Evolutionary conservation across 306 rosid genomes (phyloP), one percentile per base, ranked within the genome.

Genomic region (Hippophae rhamnoides): DNA sequence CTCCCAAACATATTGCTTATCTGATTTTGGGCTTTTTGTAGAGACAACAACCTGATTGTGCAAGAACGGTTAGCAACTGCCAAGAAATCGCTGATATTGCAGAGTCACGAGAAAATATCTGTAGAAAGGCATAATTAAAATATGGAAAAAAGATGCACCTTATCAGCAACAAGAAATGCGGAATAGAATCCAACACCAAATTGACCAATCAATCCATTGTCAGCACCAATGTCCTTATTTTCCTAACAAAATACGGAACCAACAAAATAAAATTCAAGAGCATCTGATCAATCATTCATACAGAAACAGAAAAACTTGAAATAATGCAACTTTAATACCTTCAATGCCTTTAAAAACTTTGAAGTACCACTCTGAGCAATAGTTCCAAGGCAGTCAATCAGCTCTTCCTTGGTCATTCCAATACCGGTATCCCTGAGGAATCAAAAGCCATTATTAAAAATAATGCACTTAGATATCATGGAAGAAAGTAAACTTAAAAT

Each of bases 281-380:
- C 54, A 57, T 6, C 38, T 18, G 31, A 8, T 6, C 11, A 54
- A 56, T 5, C 46, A 41, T 9, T 50, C 14, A 13, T 48, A 41
- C 13, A 8, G 13, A 49, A 57, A 13, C 46, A 47, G 31, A 14
- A 9, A 56, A 13, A 10, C 11, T 41, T 42, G 52, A 47, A 13
- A 13, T 14, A 58, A 63, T 63, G 62, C 41, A 11, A 13, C 18
- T 9, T 6, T 26, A 6, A 10, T 64, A 93, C 99, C 99, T 93
- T 93, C 10, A 93, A 76, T 3, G 99, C 99, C 67, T 84, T 88
- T 69, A 93, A 77, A 78, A 88, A 88, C 56, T 84, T 93, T 62
- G 97, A 93, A 61, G 99, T 93, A n/a, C 99, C 99, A 84, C 99
- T 93, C 79, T 93, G 97, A 56, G 99, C 97, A 68, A 88, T 93